These are phyloP conservation scores for Colletotrichum sp. DNA, from an alignment of 2,329 filamentous ascomycete species.

Conservation along the genomic window DNA sequence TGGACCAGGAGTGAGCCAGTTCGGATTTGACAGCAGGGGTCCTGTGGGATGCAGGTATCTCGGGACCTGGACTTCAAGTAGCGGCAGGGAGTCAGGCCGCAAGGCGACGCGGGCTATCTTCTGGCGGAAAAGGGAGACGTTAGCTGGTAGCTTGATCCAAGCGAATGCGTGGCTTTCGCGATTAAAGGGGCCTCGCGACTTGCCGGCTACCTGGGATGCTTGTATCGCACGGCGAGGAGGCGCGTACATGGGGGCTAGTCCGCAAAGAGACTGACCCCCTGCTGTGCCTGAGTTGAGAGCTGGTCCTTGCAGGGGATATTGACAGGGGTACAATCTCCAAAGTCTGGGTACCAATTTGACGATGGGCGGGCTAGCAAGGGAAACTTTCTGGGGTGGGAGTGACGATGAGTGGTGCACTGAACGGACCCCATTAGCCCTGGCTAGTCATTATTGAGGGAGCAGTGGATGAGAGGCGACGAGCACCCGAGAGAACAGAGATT, in stretches of 20 bases:
- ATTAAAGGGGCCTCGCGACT: neutral
- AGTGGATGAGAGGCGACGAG: neutral
- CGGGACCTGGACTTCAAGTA: neutral
- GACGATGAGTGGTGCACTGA: neutral
- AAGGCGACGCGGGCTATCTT: neutral
- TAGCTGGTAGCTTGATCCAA: neutral
- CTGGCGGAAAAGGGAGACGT: neutral
- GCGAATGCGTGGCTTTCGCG: neutral
- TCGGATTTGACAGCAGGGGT: slow-evolving; percentile 9
- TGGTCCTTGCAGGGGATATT: slow-evolving; percentile 4
- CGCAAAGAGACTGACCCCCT: neutral
- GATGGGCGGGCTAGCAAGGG: slow-evolving; percentile 10
- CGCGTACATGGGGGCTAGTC: neutral
- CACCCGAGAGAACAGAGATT: neutral
- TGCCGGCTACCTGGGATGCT: slow-evolving; percentile 11
- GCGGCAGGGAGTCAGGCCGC: neutral
- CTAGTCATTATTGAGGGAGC: neutral
- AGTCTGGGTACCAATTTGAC: slow-evolving; percentile 17
- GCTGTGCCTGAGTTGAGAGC: neutral
- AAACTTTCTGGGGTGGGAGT: neutral
- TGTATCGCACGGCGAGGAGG: neutral
- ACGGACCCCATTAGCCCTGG: neutral
- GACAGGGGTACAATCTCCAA: slow-evolving; percentile 11
- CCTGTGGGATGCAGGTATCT: neutral
- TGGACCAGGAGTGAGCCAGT: neutral